Evolutionary conservation across 257 asterid species (phyloP).

Genomic region (Ajuga chamaepitys): DNA sequence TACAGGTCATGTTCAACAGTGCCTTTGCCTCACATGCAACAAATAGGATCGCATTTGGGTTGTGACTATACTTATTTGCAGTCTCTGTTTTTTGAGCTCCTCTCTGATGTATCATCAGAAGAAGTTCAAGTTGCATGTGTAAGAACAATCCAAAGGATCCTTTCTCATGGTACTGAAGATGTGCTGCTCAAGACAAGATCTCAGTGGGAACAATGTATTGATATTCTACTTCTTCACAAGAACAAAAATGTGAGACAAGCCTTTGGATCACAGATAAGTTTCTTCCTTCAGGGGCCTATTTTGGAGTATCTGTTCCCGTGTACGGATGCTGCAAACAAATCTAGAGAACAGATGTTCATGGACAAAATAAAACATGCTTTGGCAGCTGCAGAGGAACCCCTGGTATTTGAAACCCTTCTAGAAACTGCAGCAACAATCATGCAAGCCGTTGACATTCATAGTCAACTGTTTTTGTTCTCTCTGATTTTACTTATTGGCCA

Average conservation of each 20-base stretch:
- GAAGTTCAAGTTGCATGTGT: constrained; percentile 88
- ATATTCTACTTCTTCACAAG: constrained; percentile 60
- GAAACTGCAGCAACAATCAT: constrained; percentile 76
- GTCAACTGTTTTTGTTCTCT: constrained; percentile 66
- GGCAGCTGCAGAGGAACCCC: constrained; percentile 68
- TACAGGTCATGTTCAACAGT: constrained; percentile 28
- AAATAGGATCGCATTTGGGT: constrained; percentile 21
- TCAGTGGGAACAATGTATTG: constrained; percentile 74
- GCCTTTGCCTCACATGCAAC: constrained; percentile 26
- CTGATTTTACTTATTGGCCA: constrained; percentile 72
- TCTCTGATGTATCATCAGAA: constrained; percentile 66
- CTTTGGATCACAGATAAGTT: constrained; percentile 62
- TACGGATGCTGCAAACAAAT: constrained; percentile 41
- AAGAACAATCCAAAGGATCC: constrained; percentile 56
- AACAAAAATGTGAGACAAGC: constrained; percentile 71
- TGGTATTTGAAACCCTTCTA: constrained; percentile 67
- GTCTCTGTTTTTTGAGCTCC: constrained; percentile 68
- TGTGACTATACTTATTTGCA: constrained; percentile 51
- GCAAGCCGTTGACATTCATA: constrained; percentile 58
- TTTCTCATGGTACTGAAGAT: constrained; percentile 65
- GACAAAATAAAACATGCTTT: constrained; percentile 82
- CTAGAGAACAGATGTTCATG: constrained; percentile 79
- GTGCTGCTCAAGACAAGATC: constrained; percentile 52
- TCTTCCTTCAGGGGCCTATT: constrained; percentile 64
- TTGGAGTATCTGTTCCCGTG: constrained; percentile 50